Evolutionary conservation across 768 basidiomycete genomes (phyloP).

Genomic region (Phlebiopsis flavidoalba): DNA sequence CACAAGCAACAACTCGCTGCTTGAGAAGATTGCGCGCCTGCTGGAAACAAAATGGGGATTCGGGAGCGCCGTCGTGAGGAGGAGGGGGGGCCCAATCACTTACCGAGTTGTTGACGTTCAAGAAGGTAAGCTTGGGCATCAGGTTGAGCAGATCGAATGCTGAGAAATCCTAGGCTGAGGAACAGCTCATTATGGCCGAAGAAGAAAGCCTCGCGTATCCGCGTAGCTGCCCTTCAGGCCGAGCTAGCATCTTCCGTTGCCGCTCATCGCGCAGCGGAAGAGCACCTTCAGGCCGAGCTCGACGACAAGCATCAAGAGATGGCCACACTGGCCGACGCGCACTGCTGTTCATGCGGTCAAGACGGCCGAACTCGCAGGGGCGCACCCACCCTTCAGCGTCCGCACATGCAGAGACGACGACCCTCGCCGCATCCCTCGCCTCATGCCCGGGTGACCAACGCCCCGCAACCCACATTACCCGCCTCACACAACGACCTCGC

Average conservation of each 20-base stretch:
- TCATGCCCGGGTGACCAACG: not conserved
- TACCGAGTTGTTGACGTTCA: not conserved
- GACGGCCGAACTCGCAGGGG: not conserved
- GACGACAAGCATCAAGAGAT: not conserved
- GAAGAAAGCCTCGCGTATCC: not conserved
- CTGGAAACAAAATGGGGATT: not conserved
- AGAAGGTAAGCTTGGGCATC: too few relatives aligned
- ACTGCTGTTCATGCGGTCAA: not conserved
- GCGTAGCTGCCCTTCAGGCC: not conserved
- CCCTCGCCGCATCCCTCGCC: not conserved
- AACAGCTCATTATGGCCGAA: not conserved
- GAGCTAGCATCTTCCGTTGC: not conserved
- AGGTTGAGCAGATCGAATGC: too few relatives aligned
- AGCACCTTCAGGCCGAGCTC: not conserved
- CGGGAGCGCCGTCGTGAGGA: too few relatives aligned
- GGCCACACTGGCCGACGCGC: not conserved
- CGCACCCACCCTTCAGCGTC: not conserved
- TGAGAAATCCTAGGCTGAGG: not conserved
- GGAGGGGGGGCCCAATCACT: not conserved
- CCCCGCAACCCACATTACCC: not conserved
- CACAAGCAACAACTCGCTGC: not conserved
- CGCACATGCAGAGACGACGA: not conserved
- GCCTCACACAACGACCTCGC: not conserved
- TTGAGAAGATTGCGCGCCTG: not conserved
- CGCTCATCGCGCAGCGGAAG: not conserved